Percentiles rank a stretch among this genome's conserved stretches.
Conservation (phyloP, 805 yeast genomes). For the Starmerella bombi region DNA sequence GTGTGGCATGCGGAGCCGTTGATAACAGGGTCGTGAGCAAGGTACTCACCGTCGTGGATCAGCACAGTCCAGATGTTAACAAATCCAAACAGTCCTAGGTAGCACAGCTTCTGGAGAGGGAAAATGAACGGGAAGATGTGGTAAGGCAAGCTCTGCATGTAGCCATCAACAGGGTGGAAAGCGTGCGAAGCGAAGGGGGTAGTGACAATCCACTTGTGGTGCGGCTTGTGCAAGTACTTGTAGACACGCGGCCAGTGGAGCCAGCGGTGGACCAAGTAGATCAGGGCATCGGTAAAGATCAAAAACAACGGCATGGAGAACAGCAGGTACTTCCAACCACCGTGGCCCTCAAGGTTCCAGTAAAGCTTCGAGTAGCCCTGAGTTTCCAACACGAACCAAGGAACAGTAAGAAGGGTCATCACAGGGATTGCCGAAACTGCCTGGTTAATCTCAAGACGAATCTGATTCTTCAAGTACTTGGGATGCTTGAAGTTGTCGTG, state of each 20-base stretch:
- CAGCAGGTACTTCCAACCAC: slow-evolving; percentile 49
- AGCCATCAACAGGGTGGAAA: slow-evolving; percentile 97
- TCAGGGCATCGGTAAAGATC: slow-evolving; percentile 87
- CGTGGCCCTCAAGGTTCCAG: slow-evolving; percentile 48
- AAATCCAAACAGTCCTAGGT: slow-evolving; percentile 69
- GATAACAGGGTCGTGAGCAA: slow-evolving; percentile 83
- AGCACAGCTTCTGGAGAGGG: slow-evolving; percentile 82
- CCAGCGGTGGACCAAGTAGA: slow-evolving; percentile 82
- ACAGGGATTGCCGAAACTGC: slow-evolving; percentile 73
- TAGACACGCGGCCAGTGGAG: slow-evolving; percentile 87
- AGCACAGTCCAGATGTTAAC: slow-evolving; percentile 97
- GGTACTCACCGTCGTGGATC: slow-evolving; percentile 95
- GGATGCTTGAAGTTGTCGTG: slow-evolving; percentile 89
- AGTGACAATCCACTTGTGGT: slow-evolving; percentile 97
- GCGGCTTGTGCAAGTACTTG: slow-evolving; percentile 85
- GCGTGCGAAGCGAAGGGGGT: slow-evolving; percentile 98
- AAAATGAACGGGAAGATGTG: slow-evolving; percentile 82
- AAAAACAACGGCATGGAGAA: slow-evolving; percentile 66
- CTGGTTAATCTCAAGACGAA: slow-evolving; percentile 65
- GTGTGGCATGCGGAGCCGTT: slow-evolving; percentile 99
- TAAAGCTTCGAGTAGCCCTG: slow-evolving; percentile 74
- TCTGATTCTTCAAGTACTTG: slow-evolving; percentile 85
- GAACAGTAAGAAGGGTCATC: slow-evolving; percentile 78
- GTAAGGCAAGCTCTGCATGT: slow-evolving; percentile 82
- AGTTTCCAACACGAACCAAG: slow-evolving; percentile 77